Evolutionary conservation across 139 green algal species (phyloP), one percentile per base, ranked within the genome.

Genomic region (Chlamydomonas incerta): DNA sequence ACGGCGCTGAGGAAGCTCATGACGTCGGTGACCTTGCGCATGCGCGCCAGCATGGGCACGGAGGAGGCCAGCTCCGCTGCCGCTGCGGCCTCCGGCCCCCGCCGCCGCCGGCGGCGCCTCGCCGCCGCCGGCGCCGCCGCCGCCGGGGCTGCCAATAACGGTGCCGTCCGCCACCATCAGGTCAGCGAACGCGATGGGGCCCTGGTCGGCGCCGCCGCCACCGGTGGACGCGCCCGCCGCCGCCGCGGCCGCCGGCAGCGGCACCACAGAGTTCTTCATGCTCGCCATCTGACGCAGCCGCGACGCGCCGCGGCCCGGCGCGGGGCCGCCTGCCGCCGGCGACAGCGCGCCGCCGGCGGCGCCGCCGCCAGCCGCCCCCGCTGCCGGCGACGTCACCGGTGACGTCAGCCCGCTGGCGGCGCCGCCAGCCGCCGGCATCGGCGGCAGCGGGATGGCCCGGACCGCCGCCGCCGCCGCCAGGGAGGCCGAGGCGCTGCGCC

Each of bases 1-100:
- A 85, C 79, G 24, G 65, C 79, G 23, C 76, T 75, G 21, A 85
- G 66, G 79, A 75, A 85, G 5, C 65, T 24, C 65, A 85, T 29
- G 23, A 85, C 79, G 47, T 75, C 47, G 0, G 79, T 31, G 3
- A 85, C 47, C 79, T 85, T 85, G 28, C 66, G n/a, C 66, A 85
- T 67, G 47, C 79, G 65, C 21, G 79, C 47, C 33, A 85, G 65
- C 66, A 67, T 68, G 33, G 79, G 79, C 8, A 83, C 77, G 11
- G 77, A 74, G 6, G 63, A 74, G 41, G 79, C 79, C 65, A 85
- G 63, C n/a, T 85, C 66, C 47, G 79, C 79, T 8, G 24, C 28
- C 26, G 62, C 62, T 23, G 62, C 62, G 17, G 24, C 62, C 17
- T 34, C n/a, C 41, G 41, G 41, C 41, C 41, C 8, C 21, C 52